These are phyloP conservation scores for Pseudotsuga menziesii DNA, from an alignment of 75 land plant species.

Conservation along the genomic window DNA sequence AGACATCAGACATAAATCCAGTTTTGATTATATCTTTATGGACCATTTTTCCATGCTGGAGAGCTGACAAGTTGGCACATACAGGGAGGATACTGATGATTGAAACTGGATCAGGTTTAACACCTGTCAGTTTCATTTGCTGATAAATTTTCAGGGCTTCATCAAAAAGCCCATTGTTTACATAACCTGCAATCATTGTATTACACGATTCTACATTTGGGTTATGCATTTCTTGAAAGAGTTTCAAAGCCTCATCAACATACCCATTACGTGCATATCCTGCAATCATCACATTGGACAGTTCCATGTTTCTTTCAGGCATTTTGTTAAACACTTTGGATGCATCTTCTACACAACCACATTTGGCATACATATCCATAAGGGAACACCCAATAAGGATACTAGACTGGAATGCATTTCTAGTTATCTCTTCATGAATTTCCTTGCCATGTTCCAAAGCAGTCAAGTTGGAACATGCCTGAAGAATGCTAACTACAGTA, in stretches of 20 bases:
- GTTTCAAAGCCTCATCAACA: background rate
- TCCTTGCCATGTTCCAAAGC: no score
- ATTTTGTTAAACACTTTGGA: constrained; percentile 8
- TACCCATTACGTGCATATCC: constrained; percentile 16
- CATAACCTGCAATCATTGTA: constrained; percentile 24
- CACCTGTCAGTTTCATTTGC: constrained; percentile 2
- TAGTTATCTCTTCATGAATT: no score
- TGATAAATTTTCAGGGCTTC: constrained; percentile 1
- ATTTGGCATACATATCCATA: constrained; percentile 19
- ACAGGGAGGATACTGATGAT: background rate
- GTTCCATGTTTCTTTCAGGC: constrained; percentile 8
- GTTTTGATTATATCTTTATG: constrained; percentile 2
- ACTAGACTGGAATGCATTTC: background rate
- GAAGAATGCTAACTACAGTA: no score
- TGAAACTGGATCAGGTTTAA: constrained; percentile 1
- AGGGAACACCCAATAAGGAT: constrained; percentile 12
- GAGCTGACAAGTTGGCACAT: constrained; percentile 1
- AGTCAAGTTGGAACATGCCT: no score
- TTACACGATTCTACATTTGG: background rate
- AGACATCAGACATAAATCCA: constrained; percentile 1
- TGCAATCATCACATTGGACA: constrained; percentile 20
- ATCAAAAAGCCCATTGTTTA: constrained; percentile 3
- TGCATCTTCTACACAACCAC: constrained; percentile 13
- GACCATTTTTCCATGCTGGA: constrained; percentile 3
- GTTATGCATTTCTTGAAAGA: constrained; percentile 10